Conservation (phyloP, 2,329 filamentous ascomycete species). For the Colletotrichum higginsianum region DNA sequence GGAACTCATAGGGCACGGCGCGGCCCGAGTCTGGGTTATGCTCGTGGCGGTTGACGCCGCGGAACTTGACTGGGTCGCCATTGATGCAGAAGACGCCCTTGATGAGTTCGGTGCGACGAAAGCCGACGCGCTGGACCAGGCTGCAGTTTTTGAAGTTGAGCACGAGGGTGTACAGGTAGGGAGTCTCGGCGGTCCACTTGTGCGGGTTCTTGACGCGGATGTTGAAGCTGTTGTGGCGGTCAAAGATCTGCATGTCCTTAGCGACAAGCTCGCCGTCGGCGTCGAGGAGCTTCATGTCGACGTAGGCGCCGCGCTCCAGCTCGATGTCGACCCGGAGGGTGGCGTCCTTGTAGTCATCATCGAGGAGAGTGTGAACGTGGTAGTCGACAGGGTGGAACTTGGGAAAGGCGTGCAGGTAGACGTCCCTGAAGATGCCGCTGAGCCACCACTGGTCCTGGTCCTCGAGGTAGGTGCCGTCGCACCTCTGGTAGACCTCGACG, state of each 20-base stretch:
- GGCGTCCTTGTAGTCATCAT: slow-evolving; percentile 68
- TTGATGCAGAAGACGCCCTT: slow-evolving; percentile 76
- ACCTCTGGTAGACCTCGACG: slow-evolving; percentile 81
- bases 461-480: slow-evolving; percentile 80
- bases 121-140: slow-evolving; percentile 72
- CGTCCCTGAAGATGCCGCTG: slow-evolving; percentile 78
- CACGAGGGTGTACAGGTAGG: slow-evolving; percentile 70
- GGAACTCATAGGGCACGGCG: slow-evolving; percentile 72
- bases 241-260: slow-evolving; percentile 45
- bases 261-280: slow-evolving; percentile 49
- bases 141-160: slow-evolving; percentile 55
- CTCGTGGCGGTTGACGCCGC: slow-evolving; percentile 80
- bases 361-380: slow-evolving; percentile 68
- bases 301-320: slow-evolving; percentile 53
- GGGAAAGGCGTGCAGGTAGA: slow-evolving; percentile 75
- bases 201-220: slow-evolving; percentile 64
- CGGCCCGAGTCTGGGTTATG: slow-evolving; percentile 76
- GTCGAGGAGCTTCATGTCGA: slow-evolving; percentile 56
- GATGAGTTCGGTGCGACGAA: slow-evolving; percentile 73
- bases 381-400: slow-evolving; percentile 69
- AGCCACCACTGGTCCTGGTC: slow-evolving; percentile 81
- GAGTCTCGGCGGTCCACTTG: slow-evolving; percentile 80
- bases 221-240: slow-evolving; percentile 58
- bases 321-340: slow-evolving; percentile 63
- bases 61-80: slow-evolving; percentile 74